A percentile compares a stretch with the other conserved stretches of the same genome.
phyloP scores from a whole-genome alignment of 2,329 filamentous ascomycete genomes.

The Sordariomycetes sp. region DNA sequence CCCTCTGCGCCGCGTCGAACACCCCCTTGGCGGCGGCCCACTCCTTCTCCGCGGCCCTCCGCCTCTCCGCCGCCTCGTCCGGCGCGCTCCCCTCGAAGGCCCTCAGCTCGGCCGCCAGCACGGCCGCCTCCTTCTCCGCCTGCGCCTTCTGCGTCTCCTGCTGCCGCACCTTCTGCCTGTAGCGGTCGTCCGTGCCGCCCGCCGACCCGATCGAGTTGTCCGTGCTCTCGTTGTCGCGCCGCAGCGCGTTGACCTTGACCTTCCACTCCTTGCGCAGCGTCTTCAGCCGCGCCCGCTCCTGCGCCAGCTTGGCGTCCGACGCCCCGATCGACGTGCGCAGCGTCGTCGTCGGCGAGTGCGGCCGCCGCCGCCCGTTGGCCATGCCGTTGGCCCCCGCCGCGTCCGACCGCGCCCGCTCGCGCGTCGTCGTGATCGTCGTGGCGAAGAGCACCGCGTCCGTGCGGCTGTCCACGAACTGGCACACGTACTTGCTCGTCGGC shows the following conservation, averaged over 20 bases:
- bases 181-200: constrained; percentile 66
- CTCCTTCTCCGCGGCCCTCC: constrained; percentile 40
- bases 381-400: constrained; percentile 11
- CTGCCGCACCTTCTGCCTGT: constrained; percentile 64
- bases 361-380: constrained; percentile 46
- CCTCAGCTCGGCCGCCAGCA: constrained; percentile 44
- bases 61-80: constrained; percentile 47
- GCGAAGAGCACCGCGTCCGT: constrained; percentile 59
- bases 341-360: constrained; percentile 67
- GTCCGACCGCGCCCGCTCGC: constrained; percentile 28
- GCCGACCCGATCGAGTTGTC: constrained; percentile 55
- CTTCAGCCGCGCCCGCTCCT: constrained; percentile 60
- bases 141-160: constrained; percentile 64
- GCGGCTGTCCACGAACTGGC: constrained; percentile 62
- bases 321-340: constrained; percentile 66
- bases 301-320: constrained; percentile 58
- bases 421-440: constrained; percentile 57
- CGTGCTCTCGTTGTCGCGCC: constrained; percentile 64
- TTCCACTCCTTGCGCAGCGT: constrained; percentile 66
- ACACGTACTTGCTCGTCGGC: constrained; percentile 66
- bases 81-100: constrained; percentile 53
- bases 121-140: constrained; percentile 43
- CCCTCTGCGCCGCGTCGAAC: constrained; percentile 45
- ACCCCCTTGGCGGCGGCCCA: constrained; percentile 46
- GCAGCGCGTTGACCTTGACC: constrained; percentile 52